Base-by-base conservation (phyloP, 1,139 yeast species). In the Yamadazyma sp. region DNA sequence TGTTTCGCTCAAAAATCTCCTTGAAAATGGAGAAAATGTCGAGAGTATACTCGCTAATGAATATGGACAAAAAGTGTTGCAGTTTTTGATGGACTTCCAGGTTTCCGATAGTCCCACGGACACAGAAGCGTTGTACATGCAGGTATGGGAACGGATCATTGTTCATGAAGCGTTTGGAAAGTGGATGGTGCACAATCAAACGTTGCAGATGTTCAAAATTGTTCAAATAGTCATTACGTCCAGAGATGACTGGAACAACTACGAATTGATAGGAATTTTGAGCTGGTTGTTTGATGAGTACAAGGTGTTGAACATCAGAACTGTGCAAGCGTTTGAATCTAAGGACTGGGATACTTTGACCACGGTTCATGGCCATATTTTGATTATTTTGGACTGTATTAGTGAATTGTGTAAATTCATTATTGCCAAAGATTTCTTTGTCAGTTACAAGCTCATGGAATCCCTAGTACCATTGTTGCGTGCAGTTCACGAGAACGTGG, bases 281-380 rank as follows among this genome's bases (percentile, higher is more conserved):
- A 63, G 78, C 0, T 82, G 89, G 88, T 54, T 66, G 13, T 62
- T 63, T 43, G 73, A 70, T 18, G 50, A 73, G 29, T 73, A 69
- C 42, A 57, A 59, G 28, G 40, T 47, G 4, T 48, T 54, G 34
- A 27, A 53, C 4, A 11, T 23, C 2, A 29, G 45, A 36, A 38
- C 58, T 10, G 33, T 52, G 5, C 41, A 55, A 11, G 35, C 37
- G 1, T 42, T 52, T 3, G 39, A 45, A 3, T 40, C 39, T 5
- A 38, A 39, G n/a, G 45, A 48, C 8, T 29, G 35, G 1, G 44
- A 35, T 0, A 51, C 47, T 6, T 28, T 53, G 29, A 37, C 39
- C 2, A 15, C 30, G 0, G 21, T 50, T 14, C 57, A 68, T 58
- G 44, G 51, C 7, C 52, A 58, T 39, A 29, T 67, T 15, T 45